A percentile compares a stretch with the other conserved stretches of the same genome.
phyloP scores from a whole-genome alignment of 345 rosid genomes.

The Aegle marmelos region DNA sequence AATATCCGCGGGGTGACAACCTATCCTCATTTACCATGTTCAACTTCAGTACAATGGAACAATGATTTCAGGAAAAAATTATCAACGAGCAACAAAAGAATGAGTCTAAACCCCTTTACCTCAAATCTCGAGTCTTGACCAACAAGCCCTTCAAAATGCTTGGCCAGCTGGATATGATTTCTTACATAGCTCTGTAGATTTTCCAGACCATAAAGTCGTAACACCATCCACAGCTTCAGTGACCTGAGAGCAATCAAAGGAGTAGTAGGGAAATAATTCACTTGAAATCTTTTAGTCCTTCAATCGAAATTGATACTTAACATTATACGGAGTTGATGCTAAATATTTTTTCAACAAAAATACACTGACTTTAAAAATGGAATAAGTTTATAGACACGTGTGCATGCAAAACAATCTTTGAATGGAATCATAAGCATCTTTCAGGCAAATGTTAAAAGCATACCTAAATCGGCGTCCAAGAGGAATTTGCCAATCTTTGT shows the following conservation, averaged over 20 bases:
- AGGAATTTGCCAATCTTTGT: constrained; percentile 97
- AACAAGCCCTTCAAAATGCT: constrained; percentile 57
- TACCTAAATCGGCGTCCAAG: constrained; percentile 95
- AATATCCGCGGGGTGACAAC: constrained; percentile 71
- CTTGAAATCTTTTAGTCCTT: neutral
- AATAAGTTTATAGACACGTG: neutral
- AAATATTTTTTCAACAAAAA: neutral
- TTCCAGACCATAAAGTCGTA: constrained; percentile 75
- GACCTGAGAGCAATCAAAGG: constrained; percentile 42
- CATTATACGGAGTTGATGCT: neutral
- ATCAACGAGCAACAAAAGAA: neutral
- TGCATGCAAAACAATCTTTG: neutral
- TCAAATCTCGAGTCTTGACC: constrained; percentile 66
- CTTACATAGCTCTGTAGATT: constrained; percentile 64
- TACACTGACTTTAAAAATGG: neutral
- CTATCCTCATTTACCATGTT: constrained; percentile 32
- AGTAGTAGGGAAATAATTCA: constrained; percentile 4
- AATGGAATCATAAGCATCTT: neutral
- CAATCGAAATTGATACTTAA: neutral
- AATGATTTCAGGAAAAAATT: neutral
- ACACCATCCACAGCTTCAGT: constrained; percentile 89
- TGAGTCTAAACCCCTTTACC: constrained; percentile 34
- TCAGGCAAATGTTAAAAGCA: constrained; percentile 16
- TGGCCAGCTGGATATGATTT: constrained; percentile 75
- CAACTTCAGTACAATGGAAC: neutral